Base-by-base conservation (phyloP, 78 protist genomes). In the slime mould (Dictyostelium discoideum) region DNA sequence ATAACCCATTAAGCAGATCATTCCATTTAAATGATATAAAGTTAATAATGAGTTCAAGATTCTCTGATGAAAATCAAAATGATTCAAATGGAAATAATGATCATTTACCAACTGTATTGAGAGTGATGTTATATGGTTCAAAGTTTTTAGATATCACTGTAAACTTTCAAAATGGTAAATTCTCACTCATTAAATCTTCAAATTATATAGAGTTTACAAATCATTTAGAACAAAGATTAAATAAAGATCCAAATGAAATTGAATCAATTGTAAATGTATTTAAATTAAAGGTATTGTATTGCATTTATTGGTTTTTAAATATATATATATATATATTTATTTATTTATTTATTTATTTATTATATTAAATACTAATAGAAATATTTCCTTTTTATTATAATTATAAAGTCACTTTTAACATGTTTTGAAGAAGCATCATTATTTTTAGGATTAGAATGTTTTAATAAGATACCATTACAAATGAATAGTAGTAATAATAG, bases 361-460 rank as follows among this genome's bases (percentile, higher is more conserved):
- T n/a, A n/a, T n/a, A n/a, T 32, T 32, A 32, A 32, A 32, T 32
- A 32, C 37, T 32, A 32, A 32, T 32, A 32, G 37, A 32, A 32
- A 32, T 32, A 32, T 32, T 32, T 32, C 1, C 37, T n/a, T n/a
- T n/a, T n/a, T n/a, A n/a, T n/a, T n/a, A n/a, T n/a, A n/a, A n/a
- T n/a, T n/a, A 32, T 32, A 32, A 32, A 32, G 94, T 90, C 95
- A 73, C 60, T 90, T 13, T 82, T 90, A 72, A 42, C 83, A 72
- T 90, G 88, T 50, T 82, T 90, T 39, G 89, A 82, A 82, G 95
- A 90, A 14, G 85, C 95, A 44, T 40, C 95, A 32, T 26, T 82
- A 37, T 90, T 90, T 73, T 82, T 90, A 50, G 85, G 86, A 9
- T 57, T 90, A 24, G 95, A 90, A 73, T 60, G 88, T 44, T 90